These are phyloP conservation scores for Avena sativa DNA, from an alignment of 176 grass and related monocot species.

Conservation along the genomic window DNA sequence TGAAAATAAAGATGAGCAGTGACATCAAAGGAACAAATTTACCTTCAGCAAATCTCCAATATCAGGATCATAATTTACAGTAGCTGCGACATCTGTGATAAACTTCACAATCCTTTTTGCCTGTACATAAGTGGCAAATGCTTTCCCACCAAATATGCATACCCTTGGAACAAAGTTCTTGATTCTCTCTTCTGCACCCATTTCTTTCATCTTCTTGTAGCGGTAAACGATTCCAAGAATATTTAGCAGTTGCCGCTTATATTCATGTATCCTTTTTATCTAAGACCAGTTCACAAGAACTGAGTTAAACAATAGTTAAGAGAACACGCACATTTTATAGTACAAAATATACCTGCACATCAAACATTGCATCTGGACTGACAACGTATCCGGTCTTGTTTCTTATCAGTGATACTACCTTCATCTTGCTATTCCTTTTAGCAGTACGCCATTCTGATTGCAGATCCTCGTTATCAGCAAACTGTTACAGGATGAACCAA, in stretches of 20 bases:
- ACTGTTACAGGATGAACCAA: conserved; percentile 54
- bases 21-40: conserved; percentile 5
- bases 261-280: conserved; percentile 99
- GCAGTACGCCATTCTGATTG: conserved; percentile 82
- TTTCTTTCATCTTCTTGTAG: conserved; percentile 99
- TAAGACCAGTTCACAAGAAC: conserved; percentile 51
- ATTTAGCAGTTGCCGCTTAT: conserved; percentile 93
- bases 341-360: conserved; percentile 88
- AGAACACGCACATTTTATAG: conserved; percentile 2
- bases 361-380: conserved; percentile 97
- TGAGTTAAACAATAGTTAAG: conserved; percentile 19
- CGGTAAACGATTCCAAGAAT: conserved; percentile 97
- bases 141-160: conserved; percentile 99
- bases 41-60: conserved; percentile 99
- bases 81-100: conserved; percentile 89
- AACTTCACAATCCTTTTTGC: conserved; percentile 99
- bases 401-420: conserved; percentile 81
- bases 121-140: conserved; percentile 96
- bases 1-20: conserved; percentile 19
- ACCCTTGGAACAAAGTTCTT: conserved; percentile 85
- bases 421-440: conserved; percentile 86
- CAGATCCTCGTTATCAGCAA: conserved; percentile 84
- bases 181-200: conserved; percentile 73
- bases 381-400: conserved; percentile 96
- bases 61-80: conserved; percentile 91